These are phyloP conservation scores for Aspergillus incahuasiensis DNA, from an alignment of 495 filamentous ascomycete species.

Conservation along the genomic window DNA sequence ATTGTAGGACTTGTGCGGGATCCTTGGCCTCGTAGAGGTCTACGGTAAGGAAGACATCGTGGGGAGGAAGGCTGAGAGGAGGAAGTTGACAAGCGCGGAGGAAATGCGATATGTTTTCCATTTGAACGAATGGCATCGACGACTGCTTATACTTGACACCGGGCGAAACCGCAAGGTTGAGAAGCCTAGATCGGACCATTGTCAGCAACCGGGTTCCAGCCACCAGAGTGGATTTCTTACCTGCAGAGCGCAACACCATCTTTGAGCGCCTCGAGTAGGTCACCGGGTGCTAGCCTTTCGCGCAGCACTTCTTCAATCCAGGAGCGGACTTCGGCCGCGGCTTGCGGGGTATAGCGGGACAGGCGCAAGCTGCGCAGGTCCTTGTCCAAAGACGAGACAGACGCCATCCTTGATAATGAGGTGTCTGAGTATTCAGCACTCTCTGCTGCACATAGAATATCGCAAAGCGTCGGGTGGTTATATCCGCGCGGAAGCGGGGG, in stretches of 20 bases:
- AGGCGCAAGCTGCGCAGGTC: slow-evolving; percentile 91
- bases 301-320: slow-evolving; percentile 88
- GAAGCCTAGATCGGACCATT: slow-evolving; percentile 51
- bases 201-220: background rate
- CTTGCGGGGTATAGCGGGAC: slow-evolving; percentile 89
- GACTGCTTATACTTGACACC: slow-evolving; percentile 77
- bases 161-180: slow-evolving; percentile 75
- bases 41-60: slow-evolving; percentile 96
- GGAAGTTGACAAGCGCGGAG: slow-evolving; percentile 78
- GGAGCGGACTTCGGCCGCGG: slow-evolving; percentile 74
- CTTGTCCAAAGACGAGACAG: slow-evolving; percentile 88
- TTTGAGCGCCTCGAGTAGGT: slow-evolving; percentile 80
- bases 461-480: background rate
- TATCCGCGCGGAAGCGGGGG: slow-evolving; percentile 1
- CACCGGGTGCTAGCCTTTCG: slow-evolving; percentile 61
- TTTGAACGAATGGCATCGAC: slow-evolving; percentile 95
- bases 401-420: slow-evolving; percentile 62
- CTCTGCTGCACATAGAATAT: background rate
- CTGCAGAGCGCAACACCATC: slow-evolving; percentile 90
- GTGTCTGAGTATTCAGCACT: slow-evolving; percentile 11
- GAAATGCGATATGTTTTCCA: slow-evolving; percentile 99
- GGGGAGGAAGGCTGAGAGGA: slow-evolving; percentile 81
- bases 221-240: slow-evolving; percentile 39
- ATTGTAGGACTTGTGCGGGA: slow-evolving; percentile 93
- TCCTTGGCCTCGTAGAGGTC: slow-evolving; percentile 97